Conservation (phyloP, 1,139 yeast species). For the Nakaseomyces uthaithaninus region DNA sequence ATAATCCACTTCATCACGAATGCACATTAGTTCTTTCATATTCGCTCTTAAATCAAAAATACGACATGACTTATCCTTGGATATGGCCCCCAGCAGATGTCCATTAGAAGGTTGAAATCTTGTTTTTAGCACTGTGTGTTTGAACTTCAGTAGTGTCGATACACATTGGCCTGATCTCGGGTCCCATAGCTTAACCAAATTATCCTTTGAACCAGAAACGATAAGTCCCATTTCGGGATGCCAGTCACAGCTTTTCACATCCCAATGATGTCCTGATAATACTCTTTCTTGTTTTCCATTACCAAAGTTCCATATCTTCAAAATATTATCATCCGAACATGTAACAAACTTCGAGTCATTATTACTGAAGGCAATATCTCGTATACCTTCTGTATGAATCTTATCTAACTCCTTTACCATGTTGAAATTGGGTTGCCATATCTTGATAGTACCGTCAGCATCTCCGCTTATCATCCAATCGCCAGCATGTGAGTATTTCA, state of each 20-base stretch:
- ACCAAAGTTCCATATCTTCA: conserved; percentile 91
- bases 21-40: conserved; percentile 62
- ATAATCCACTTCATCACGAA: conserved; percentile 78
- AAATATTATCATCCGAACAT: conserved; percentile 81
- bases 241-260: conserved; percentile 96
- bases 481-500: conserved; percentile 80
- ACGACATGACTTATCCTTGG: conserved; percentile 82
- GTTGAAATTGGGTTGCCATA: conserved; percentile 97
- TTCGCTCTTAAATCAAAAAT: conserved; percentile 75
- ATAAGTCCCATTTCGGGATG: conserved; percentile 80
- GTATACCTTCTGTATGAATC: conserved; percentile 71
- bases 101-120: conserved; percentile 53
- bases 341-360: conserved; percentile 85
- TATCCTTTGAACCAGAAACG: conserved; percentile 88
- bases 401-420: conserved; percentile 74
- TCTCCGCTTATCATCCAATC: conserved; percentile 95
- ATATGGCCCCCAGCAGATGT: conserved; percentile 72
- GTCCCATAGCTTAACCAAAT: conserved; percentile 89
- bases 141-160: conserved; percentile 81
- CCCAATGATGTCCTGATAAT: conserved; percentile 95
- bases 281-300: conserved; percentile 78
- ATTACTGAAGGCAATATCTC: conserved; percentile 85
- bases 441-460: conserved; percentile 82
- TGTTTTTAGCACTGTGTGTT: conserved; percentile 83
- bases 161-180: conserved; percentile 72